A percentile compares a stretch with the other conserved stretches of the same genome.
These are phyloP conservation scores for Sphaerostilbella broomeana DNA, from an alignment of 2,329 filamentous ascomycete genomes.

Conservation along the genomic window DNA sequence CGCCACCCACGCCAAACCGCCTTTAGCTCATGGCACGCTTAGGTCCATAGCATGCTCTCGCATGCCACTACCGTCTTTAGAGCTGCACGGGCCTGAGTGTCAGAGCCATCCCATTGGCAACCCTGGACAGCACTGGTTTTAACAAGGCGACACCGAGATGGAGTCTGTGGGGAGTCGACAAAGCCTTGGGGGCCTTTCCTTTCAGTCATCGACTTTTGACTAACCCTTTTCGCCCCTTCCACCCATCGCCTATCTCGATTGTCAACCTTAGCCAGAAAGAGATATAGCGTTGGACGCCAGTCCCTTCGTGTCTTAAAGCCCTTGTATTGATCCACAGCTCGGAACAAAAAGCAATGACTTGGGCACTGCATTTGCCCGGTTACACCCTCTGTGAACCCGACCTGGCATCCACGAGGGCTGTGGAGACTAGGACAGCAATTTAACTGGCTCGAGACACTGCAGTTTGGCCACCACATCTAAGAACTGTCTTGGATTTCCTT, in stretches of 20 bases:
- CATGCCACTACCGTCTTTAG: too few relatives aligned
- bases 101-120: too few relatives aligned
- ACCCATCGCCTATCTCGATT: conserved; percentile 8
- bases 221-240: not conserved
- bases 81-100: too few relatives aligned
- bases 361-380: too few relatives aligned
- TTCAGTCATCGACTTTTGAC: not conserved
- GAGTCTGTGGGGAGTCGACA: not conserved
- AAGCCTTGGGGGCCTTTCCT: not conserved
- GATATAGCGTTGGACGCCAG: not conserved
- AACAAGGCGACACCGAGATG: too few relatives aligned
- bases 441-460: too few relatives aligned
- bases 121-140: too few relatives aligned
- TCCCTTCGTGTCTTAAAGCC: not conserved
- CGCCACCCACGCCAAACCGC: too few relatives aligned
- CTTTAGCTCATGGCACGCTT: too few relatives aligned
- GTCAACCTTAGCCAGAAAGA: not conserved
- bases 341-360: not conserved
- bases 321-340: not conserved
- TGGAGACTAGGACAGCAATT: not conserved
- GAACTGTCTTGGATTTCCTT: not conserved
- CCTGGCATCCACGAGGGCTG: conserved; percentile 1
- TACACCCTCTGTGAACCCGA: not conserved
- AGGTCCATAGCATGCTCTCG: too few relatives aligned
- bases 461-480: too few relatives aligned